Percentiles rank a stretch among this genome's conserved stretches.
Evolutionary conservation across 2,329 filamentous ascomycete genomes (phyloP).

Genomic region (Xylaria sp.): DNA sequence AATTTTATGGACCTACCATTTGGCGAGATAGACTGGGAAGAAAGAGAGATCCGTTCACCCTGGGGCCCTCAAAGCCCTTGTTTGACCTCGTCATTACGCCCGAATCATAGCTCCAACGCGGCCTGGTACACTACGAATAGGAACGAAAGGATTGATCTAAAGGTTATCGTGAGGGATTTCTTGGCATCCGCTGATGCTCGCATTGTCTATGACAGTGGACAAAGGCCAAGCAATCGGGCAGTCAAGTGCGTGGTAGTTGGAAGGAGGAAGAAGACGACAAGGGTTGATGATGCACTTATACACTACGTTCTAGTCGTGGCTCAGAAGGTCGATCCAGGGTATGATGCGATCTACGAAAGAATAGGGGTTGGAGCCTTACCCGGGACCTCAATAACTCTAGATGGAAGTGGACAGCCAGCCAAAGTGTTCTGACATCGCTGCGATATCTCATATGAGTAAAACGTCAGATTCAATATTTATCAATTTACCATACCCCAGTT

Average conservation of each 20-base stretch:
- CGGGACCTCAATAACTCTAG: slow-evolving; percentile 1
- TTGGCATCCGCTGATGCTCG: neutral
- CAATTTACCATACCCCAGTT: no score
- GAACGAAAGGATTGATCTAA: slow-evolving; percentile 5
- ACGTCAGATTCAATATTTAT: no score
- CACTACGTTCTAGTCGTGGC: slow-evolving; percentile 22
- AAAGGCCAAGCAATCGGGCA: neutral
- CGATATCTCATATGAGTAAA: no score
- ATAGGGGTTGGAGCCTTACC: slow-evolving; percentile 22
- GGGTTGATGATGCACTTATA: neutral
- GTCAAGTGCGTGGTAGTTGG: slow-evolving; percentile 21
- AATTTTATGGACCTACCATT: slow-evolving; percentile 25
- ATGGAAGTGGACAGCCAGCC: neutral
- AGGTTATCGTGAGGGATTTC: slow-evolving; percentile 14
- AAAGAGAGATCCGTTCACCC: slow-evolving; percentile 13
- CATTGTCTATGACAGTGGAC: slow-evolving; percentile 14
- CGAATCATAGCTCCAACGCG: neutral
- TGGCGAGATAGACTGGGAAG: slow-evolving; percentile 19
- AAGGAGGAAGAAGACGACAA: neutral
- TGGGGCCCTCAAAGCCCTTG: neutral
- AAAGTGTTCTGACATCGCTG: neutral
- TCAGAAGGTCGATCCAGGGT: neutral
- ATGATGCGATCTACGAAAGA: slow-evolving; percentile 9
- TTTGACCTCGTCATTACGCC: neutral
- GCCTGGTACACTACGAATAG: slow-evolving; percentile 14